phyloP scores from a whole-genome alignment of 352 stramenopile species.

The Pythium phragmiticola region DNA sequence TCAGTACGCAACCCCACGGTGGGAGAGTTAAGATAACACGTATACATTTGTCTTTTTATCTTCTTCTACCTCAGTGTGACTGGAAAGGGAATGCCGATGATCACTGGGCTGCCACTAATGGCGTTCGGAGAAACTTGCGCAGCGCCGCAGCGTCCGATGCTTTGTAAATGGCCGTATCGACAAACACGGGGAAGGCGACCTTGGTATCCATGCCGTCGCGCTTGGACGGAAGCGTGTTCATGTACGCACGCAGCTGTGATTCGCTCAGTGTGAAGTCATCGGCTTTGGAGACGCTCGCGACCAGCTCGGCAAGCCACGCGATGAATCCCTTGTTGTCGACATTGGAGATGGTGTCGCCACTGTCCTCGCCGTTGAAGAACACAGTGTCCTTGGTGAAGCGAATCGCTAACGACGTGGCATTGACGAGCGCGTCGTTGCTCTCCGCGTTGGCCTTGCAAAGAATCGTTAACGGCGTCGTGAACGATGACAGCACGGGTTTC shows the following conservation, averaged over 20 bases:
- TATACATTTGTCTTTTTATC: neutral
- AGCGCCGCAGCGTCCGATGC: slow-evolving; percentile 37
- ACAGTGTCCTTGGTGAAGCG: slow-evolving; percentile 73
- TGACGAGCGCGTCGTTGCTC: slow-evolving; percentile 41
- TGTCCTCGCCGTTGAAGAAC: slow-evolving; percentile 44
- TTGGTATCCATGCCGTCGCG: slow-evolving; percentile 53
- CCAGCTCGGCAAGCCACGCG: slow-evolving; percentile 38
- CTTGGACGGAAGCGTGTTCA: slow-evolving; percentile 59
- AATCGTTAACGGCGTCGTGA: slow-evolving; percentile 33
- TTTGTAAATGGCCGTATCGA: slow-evolving; percentile 52
- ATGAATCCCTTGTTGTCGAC: slow-evolving; percentile 33
- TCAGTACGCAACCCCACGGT: neutral
- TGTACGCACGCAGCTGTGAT: slow-evolving; percentile 45
- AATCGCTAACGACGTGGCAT: slow-evolving; percentile 50
- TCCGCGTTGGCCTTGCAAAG: slow-evolving; percentile 27
- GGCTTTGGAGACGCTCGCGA: slow-evolving; percentile 32
- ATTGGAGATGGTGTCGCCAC: slow-evolving; percentile 27
- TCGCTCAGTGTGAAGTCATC: slow-evolving; percentile 33
- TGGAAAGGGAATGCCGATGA: neutral
- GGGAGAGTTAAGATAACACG: neutral
- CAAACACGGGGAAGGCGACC: slow-evolving; percentile 44
- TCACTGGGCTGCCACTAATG: neutral
- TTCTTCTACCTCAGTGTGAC: neutral
- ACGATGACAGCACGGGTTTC: slow-evolving; percentile 31
- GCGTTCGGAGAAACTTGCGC: slow-evolving; percentile 22